phyloP scores from a whole-genome alignment of 1,284 basidiomycete species.

The Sanguinoderma infundibulare region DNA sequence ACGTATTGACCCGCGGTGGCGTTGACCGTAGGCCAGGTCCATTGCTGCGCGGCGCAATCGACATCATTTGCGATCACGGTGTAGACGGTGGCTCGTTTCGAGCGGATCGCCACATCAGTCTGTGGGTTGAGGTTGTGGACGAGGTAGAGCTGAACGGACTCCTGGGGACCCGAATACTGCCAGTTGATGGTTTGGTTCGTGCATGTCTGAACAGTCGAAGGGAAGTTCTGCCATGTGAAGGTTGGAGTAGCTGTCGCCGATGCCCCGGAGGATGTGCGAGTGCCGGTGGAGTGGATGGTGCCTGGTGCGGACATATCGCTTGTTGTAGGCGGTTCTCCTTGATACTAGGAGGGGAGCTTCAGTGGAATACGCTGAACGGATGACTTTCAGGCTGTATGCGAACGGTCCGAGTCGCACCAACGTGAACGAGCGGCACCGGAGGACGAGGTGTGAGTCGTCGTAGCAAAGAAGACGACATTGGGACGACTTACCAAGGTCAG shows the following conservation, averaged over 20 bases:
- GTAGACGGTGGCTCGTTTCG: no score
- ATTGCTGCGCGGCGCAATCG: not conserved
- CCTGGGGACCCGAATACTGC: not conserved
- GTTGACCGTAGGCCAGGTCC: conserved; percentile 30
- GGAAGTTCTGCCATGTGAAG: not conserved
- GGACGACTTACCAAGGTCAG: no score
- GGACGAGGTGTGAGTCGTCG: no score
- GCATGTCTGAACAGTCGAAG: not conserved
- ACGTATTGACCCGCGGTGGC: conserved; percentile 32
- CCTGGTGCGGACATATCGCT: no score
- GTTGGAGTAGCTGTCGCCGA: not conserved
- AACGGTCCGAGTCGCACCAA: no score
- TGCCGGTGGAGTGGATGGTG: no score
- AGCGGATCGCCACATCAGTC: not conserved
- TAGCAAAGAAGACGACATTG: no score
- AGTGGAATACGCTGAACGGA: no score
- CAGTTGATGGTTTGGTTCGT: not conserved
- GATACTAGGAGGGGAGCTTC: no score
- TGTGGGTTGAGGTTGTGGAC: not conserved
- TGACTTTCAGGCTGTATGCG: no score
- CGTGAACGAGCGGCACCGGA: no score
- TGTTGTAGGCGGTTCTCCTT: no score
- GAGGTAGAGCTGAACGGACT: not conserved
- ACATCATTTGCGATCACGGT: not conserved
- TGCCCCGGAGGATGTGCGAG: not conserved